phyloP scores from a whole-genome alignment of 129 eudicot genomes.

The Flaveria trinervia region DNA sequence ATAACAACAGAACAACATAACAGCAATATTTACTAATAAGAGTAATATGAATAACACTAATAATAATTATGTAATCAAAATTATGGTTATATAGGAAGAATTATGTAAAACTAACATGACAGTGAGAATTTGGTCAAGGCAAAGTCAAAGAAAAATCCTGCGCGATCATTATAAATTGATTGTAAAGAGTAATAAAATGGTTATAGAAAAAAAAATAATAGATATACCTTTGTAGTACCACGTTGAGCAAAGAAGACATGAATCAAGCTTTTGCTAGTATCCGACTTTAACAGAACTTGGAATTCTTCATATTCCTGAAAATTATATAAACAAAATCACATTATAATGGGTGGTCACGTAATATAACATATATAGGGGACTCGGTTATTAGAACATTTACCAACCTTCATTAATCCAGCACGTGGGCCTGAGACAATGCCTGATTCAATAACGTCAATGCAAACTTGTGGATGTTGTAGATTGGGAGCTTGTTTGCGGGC shows the following conservation, averaged over 20 bases:
- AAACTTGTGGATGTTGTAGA: slow-evolving; percentile 83
- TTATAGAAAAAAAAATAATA: background rate
- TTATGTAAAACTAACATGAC: background rate
- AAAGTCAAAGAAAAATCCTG: background rate
- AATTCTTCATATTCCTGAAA: slow-evolving; percentile 54
- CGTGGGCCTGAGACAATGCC: slow-evolving; percentile 90
- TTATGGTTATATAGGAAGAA: background rate
- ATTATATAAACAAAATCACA: slow-evolving; percentile 16
- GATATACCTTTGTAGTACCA: slow-evolving; percentile 73
- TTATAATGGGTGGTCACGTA: background rate
- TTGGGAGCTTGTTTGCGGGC: slow-evolving; percentile 87
- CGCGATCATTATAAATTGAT: background rate
- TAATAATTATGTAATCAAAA: background rate
- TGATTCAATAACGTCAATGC: slow-evolving; percentile 88
- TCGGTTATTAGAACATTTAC: slow-evolving; percentile 16
- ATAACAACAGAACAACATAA: too few species aligned
- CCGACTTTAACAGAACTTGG: slow-evolving; percentile 58
- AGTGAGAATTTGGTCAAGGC: background rate
- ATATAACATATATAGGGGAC: slow-evolving; percentile 6
- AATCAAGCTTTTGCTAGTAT: slow-evolving; percentile 81
- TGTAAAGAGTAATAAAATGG: background rate
- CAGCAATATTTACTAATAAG: background rate
- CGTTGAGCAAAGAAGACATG: slow-evolving; percentile 89
- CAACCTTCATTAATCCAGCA: slow-evolving; percentile 89
- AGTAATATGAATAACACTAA: background rate